phyloP scores from a whole-genome alignment of 129 eudicot genomes.

The Helichrysum umbraculigerum region DNA sequence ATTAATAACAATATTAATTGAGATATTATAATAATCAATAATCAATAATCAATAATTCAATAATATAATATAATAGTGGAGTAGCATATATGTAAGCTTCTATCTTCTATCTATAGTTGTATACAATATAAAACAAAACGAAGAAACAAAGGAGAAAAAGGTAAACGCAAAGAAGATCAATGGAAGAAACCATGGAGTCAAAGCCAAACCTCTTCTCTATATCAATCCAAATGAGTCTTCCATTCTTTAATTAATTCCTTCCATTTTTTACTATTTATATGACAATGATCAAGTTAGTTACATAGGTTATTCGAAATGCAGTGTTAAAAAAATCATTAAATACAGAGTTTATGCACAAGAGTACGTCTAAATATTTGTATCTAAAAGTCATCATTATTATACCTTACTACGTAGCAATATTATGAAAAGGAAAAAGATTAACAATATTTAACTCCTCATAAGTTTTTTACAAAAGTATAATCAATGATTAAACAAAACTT shows the following conservation, averaged over 20 bases:
- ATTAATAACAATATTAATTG: not conserved
- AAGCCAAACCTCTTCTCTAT: slow-evolving; percentile 40
- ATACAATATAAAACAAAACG: slow-evolving; percentile 37
- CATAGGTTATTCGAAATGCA: not conserved
- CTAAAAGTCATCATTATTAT: too few species aligned
- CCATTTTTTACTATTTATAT: not conserved
- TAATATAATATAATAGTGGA: slow-evolving; percentile 11
- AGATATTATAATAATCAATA: too few species aligned
- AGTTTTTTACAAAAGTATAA: not conserved
- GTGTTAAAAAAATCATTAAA: not conserved
- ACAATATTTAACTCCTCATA: too few species aligned
- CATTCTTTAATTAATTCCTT: slow-evolving; percentile 24
- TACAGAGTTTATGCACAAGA: too few species aligned
- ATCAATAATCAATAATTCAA: not conserved
- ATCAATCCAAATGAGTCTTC: slow-evolving; percentile 35
- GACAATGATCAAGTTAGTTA: not conserved
- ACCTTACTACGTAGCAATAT: too few species aligned
- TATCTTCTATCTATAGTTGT: not conserved
- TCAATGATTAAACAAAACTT: too few species aligned
- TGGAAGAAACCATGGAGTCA: slow-evolving; percentile 43
- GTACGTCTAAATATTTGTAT: not conserved
- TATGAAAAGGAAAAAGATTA: too few species aligned
- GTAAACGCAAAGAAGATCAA: slow-evolving; percentile 43
- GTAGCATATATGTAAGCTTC: slow-evolving; percentile 28
- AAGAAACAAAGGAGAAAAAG: slow-evolving; percentile 47